Percentiles rank a stretch among this genome's conserved stretches.
Conservation (phyloP, 2,329 filamentous ascomycete species). For the Fusarium humuli region DNA sequence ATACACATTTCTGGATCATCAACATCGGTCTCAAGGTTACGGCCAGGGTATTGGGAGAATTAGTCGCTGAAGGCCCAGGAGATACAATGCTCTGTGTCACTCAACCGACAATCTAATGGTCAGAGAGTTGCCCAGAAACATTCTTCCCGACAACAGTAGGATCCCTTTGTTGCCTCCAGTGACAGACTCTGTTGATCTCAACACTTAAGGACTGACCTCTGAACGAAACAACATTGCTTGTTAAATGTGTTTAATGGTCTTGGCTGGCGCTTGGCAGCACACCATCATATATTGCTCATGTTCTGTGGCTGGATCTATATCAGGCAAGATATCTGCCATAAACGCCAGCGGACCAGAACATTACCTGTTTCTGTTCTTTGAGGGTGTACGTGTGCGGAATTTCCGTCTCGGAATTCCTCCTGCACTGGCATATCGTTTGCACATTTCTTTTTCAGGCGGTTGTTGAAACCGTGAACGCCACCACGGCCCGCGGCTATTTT, state of each 20-base stretch:
- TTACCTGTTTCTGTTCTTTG: accelerated
- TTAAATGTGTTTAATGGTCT: not conserved
- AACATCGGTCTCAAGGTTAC: not conserved
- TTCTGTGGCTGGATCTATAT: not conserved
- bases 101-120: too few relatives aligned
- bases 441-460: not conserved
- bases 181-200: not conserved
- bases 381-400: not conserved
- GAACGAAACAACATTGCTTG: not conserved
- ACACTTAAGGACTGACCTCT: not conserved
- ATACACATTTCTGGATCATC: not conserved
- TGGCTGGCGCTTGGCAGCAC: not conserved
- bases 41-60: too few relatives aligned
- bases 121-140: not conserved
- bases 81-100: too few relatives aligned
- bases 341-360: not conserved
- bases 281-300: not conserved
- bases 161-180: not conserved
- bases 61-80: too few relatives aligned
- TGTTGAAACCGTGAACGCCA: not conserved
- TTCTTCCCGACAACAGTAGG: not conserved
- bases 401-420: not conserved
- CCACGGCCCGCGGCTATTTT: not conserved
- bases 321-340: not conserved
- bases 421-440: not conserved